Evolutionary conservation across 1,284 basidiomycete species (phyloP), one percentile per base, ranked within the genome.

Genomic region (Laetiporus sulphureus): DNA sequence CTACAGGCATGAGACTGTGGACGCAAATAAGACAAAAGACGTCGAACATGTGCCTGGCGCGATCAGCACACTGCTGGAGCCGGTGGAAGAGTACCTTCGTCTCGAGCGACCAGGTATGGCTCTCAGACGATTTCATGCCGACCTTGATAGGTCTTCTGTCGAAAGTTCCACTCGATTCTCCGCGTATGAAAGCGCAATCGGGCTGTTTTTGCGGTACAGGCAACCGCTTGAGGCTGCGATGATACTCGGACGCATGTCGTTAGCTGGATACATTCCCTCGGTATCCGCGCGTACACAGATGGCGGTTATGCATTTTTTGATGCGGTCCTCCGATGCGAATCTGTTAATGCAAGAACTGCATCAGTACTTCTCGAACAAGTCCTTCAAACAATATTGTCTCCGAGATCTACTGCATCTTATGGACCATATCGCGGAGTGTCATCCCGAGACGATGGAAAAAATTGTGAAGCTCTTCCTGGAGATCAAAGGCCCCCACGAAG

Each of bases 161-260:
- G 48, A 52, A 35, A 54, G 51, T 32, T 42, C 42, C 1, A 36
- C 45, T 6, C 55, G 55, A 23, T 53, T 53, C 38, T 16, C 23
- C 12, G 47, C 57, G 7, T 69, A 59, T 47, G 62, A 66, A 35
- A 52, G 52, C 10, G 50, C 62, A 23, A 63, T 69, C 15, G 45
- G 57, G 4, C 52, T 63, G 27, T 66, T 73, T 42, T 55, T 71
- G 22, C 52, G 62, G 2, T 48, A 61, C 32, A 54, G 55, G 2
- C 47, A 56, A 8, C 66, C 69, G 42, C 49, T 54, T 8, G 54
- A 61, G 24, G 75, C 74, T 0, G 53, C 61, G 5, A 49, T 55
- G 3, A 55, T 75, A 4, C 66, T 72, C 48, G 51, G 61, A 3
- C 60, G 63, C 13, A 73, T 79, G 69, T 44, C 57, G 15, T 49